Evolutionary conservation across 805 yeast genomes (phyloP), one percentile per base, ranked within the genome.

Genomic region (Candida succiphila): DNA sequence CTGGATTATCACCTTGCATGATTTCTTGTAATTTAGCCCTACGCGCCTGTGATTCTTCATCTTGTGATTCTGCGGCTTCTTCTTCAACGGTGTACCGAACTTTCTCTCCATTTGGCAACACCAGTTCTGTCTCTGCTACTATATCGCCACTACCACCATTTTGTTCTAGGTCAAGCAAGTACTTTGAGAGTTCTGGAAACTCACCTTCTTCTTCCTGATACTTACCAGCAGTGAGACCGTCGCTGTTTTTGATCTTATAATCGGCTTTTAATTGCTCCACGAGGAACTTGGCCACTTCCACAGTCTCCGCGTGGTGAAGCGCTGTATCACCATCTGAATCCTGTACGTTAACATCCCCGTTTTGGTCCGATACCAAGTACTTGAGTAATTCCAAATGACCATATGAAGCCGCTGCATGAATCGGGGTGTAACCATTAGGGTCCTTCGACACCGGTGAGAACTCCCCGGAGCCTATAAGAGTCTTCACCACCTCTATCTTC

Each of bases 331-430:
- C 96, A 43, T 94, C 98, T 17, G 59, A 59, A 45, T 92, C 99
- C 37, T 67, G 75, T 22, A 88, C 61, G 52, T 92, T 87, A 17
- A 87, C 70, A 49, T 92, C 78, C 6, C 96, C 97, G 7, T 83
- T 83, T 15, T 58, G 44, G 15, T 58, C 52, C 4, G 45, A 44
- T 4, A 82, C 54, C 30, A 86, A 62, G 41, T 68, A 71, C 36
- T 60, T 54, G 25, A 92, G 60, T 26, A 92, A 61, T 8, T 80
- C 87, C 2, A 59, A 45, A 51, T 89, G 88, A 7, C 89, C 89
- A 55, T 92, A 92, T 1, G 96, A 81, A 2, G 94, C 94, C 2
- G 98, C 97, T 1, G 99, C 99, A 54, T 92, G 99, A 10, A 92
- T 69, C 6, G 98, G 94, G 0, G 97, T 89, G 57, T 94, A 92